Base-by-base conservation (phyloP, 1,139 yeast genomes). In the Wickerhamiella infanticola region DNA sequence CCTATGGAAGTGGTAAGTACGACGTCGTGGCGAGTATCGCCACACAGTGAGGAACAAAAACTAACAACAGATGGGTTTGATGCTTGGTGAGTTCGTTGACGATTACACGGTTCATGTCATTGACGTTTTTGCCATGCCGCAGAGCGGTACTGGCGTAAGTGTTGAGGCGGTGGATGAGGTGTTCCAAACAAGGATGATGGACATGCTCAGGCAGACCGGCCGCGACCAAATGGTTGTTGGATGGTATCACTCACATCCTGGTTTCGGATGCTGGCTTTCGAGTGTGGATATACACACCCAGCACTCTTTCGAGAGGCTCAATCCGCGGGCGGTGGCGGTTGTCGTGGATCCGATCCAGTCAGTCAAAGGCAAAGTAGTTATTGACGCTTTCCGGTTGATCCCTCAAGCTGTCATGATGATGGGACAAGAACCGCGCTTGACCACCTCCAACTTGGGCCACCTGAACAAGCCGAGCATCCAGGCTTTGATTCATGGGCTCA, bases 91-190 rank as follows among this genome's bases (percentile, higher is more conserved):
- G 57, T 88, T 90, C 65, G 94, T 93, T 27, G 98, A 93, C 63
- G 98, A 93, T 52, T 90, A 83, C 66, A 93, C 98, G 1, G 93
- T 93, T 41, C 95, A 88, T 58, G 98, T 90, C 37, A 86, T 85
- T 51, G 98, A 90, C 61, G 98, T 90, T 46, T 90, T 90, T 72
- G 98, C 98, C 49, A 90, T 90, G 98, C 98, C 98, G 23, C 98
- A 90, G 67, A 63, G 68, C 48, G 70, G 99, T 62, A 93, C 99
- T 7, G 99, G 99, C 48, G 98, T 93, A 24, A 83, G 95, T 48
- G 99, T 93, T 46, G 99, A 93, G 63, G 98, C 99, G 0, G 99
- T 93, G 35, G 99, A 93, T 64, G 97, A 93, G 64, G 97, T 93
- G 44, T 93, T 93, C 69, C 99, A 93, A 64, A 88, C 98, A 9